These are phyloP conservation scores for Ophiostoma perfectum DNA, from an alignment of 2,329 filamentous ascomycete genomes.

Conservation along the genomic window DNA sequence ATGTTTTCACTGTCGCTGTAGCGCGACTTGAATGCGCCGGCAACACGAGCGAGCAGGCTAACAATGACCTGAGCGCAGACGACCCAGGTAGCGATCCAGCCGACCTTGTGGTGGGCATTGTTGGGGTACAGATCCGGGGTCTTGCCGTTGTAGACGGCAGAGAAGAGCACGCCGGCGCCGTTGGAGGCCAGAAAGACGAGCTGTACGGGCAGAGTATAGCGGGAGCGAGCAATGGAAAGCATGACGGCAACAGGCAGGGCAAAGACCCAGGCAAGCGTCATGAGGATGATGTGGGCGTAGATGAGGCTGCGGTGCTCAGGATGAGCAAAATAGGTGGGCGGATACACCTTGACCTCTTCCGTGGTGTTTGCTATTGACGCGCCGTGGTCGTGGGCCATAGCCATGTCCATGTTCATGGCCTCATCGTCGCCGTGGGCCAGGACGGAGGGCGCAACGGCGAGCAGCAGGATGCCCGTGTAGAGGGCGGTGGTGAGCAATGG, in stretches of 20 bases:
- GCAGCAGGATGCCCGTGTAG: constrained; percentile 28
- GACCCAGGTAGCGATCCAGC: constrained; percentile 75
- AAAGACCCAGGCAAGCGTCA: constrained; percentile 67
- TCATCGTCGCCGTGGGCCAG: constrained; percentile 32
- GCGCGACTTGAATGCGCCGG: constrained; percentile 38
- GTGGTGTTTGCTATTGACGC: constrained; percentile 25
- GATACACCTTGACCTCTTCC: constrained; percentile 32
- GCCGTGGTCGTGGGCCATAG: constrained; percentile 26
- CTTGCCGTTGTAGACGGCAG: constrained; percentile 67
- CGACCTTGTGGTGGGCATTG: constrained; percentile 83
- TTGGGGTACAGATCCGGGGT: constrained; percentile 83
- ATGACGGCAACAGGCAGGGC: constrained; percentile 72
- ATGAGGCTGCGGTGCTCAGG: constrained; percentile 51
- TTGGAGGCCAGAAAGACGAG: constrained; percentile 62
- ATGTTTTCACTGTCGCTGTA: constrained; percentile 15
- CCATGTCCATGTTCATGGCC: constrained; percentile 20
- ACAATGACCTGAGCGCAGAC: constrained; percentile 65
- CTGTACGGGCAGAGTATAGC: constrained; percentile 64
- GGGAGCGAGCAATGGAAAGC: constrained; percentile 75
- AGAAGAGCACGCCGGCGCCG: constrained; percentile 57
- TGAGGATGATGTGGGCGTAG: constrained; percentile 64
- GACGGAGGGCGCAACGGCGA: constrained; percentile 31
- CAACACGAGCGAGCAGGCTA: constrained; percentile 58
- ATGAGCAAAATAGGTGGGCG: constrained; percentile 56
- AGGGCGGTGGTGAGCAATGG: constrained; percentile 22